Conservation (phyloP, 257 asterid genomes). For the Solanum pimpinellifolium region DNA sequence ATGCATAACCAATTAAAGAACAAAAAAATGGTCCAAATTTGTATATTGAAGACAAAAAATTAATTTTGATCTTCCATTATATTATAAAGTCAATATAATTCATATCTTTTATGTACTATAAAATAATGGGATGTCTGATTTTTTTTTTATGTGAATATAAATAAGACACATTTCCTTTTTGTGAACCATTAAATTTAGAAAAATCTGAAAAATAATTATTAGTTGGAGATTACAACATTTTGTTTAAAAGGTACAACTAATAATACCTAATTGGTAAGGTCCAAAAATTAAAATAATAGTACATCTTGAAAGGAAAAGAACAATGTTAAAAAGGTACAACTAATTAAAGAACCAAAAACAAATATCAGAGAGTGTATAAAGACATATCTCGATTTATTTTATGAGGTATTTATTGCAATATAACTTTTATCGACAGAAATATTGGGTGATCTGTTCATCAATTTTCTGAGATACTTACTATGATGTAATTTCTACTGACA, state of each 20-base stretch:
- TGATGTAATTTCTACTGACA: too few relatives aligned
- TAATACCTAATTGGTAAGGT: background rate
- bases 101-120: background rate
- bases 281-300: background rate
- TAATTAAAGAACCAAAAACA: background rate
- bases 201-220: background rate
- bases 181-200: background rate
- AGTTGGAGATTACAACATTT: background rate
- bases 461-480: too few relatives aligned
- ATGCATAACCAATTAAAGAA: background rate
- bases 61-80: background rate
- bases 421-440: background rate
- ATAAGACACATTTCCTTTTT: background rate
- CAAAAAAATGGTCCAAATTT: background rate
- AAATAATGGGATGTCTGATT: background rate
- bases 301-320: background rate
- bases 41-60: background rate
- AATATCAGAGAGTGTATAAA: too few relatives aligned
- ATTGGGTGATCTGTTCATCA: too few relatives aligned
- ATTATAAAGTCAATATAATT: background rate
- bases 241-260: background rate
- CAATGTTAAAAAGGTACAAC: background rate
- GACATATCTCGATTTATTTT: too few relatives aligned
- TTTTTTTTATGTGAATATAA: background rate
- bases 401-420: accelerated